These are phyloP conservation scores for Gnetum montanum DNA, from an alignment of 75 land plant species.

Conservation along the genomic window DNA sequence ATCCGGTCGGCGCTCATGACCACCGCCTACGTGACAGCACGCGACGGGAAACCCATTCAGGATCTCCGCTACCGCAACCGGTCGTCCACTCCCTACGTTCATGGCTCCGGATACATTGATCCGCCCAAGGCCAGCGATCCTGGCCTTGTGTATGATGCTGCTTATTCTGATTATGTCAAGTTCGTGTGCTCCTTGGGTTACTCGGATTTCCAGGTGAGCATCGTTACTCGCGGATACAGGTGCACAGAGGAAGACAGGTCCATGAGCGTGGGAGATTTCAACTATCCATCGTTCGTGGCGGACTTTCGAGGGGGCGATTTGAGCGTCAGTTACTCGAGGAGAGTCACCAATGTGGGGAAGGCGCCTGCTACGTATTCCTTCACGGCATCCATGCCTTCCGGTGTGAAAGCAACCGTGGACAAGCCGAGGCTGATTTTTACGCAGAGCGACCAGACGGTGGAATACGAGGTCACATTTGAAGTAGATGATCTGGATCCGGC, in stretches of 20 bases:
- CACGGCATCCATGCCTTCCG: too few species aligned
- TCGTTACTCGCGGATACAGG: too few species aligned
- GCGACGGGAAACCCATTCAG: background rate
- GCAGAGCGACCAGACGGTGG: too few species aligned
- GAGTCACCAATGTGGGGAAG: background rate
- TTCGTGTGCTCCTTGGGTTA: constrained; percentile 16
- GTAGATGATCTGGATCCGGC: too few species aligned
- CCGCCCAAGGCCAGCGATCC: constrained; percentile 18
- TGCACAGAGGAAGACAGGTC: too few species aligned
- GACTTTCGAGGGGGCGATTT: background rate
- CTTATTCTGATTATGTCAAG: constrained; percentile 7
- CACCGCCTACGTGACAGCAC: constrained; percentile 1
- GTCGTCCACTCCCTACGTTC: background rate
- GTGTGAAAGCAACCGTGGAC: too few species aligned
- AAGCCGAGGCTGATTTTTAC: too few species aligned
- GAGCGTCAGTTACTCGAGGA: background rate
- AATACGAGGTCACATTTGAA: too few species aligned
- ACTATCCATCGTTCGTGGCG: constrained; percentile 36
- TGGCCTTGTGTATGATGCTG: constrained; percentile 19
- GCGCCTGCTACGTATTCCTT: too few species aligned
- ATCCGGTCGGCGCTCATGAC: constrained; percentile 25
- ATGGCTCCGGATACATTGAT: constrained; percentile 17
- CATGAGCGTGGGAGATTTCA: constrained; percentile 13
- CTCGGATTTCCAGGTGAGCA: background rate
- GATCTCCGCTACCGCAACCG: background rate